These are phyloP conservation scores for Extremus antarcticus DNA, from an alignment of 495 filamentous ascomycete species.

Conservation along the genomic window DNA sequence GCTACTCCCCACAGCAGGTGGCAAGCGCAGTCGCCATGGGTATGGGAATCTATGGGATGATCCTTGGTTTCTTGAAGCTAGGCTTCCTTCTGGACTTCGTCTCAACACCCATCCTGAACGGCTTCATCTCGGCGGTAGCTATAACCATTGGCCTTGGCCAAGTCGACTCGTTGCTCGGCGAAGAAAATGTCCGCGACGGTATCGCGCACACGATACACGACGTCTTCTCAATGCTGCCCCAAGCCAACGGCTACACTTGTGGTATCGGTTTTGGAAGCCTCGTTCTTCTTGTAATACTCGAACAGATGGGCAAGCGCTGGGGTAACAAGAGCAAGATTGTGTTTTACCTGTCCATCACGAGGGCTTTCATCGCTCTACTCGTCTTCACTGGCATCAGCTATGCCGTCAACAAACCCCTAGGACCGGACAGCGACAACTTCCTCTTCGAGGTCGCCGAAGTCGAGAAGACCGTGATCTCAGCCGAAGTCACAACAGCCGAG, in stretches of 20 bases:
- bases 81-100: slow-evolving; percentile 44
- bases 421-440: slow-evolving; percentile 12
- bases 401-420: slow-evolving; percentile 36
- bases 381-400: slow-evolving; percentile 40
- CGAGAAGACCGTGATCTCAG: slow-evolving; percentile 35
- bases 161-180: slow-evolving; percentile 37
- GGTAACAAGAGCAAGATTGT: slow-evolving; percentile 35
- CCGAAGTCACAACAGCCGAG: slow-evolving; percentile 25
- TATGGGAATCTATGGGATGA: slow-evolving; percentile 35
- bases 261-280: slow-evolving; percentile 39
- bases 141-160: slow-evolving; percentile 41
- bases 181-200: slow-evolving; percentile 29
- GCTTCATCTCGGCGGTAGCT: slow-evolving; percentile 42
- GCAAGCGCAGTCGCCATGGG: slow-evolving; percentile 37
- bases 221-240: slow-evolving; percentile 33
- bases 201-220: slow-evolving; percentile 35
- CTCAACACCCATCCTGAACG: slow-evolving; percentile 39
- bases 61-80: slow-evolving; percentile 40
- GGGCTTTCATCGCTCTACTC: slow-evolving; percentile 37
- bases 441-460: slow-evolving; percentile 37
- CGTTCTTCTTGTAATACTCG: slow-evolving; percentile 33
- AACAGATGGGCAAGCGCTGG: slow-evolving; percentile 38
- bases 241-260: slow-evolving; percentile 34
- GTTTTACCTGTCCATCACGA: slow-evolving; percentile 35
- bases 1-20: slow-evolving; percentile 34